These are phyloP conservation scores for Akanthomyces muscarius DNA, from an alignment of 2,329 filamentous ascomycete genomes.

Conservation along the genomic window DNA sequence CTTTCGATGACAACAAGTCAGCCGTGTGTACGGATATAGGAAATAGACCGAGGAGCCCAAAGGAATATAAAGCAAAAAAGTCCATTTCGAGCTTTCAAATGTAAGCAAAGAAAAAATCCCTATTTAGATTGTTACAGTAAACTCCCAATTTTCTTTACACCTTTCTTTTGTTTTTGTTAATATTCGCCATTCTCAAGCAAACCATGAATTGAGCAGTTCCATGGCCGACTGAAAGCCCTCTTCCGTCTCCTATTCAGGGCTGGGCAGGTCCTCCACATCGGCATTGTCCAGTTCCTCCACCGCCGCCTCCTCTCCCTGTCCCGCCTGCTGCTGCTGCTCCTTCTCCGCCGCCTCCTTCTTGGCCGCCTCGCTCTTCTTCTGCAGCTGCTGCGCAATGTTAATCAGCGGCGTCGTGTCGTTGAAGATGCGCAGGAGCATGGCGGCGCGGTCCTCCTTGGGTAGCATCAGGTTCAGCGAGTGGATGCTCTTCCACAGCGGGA, in stretches of 20 bases:
- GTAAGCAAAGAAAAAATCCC: background rate
- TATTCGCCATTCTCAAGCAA: slow-evolving; percentile 6
- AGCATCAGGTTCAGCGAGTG: slow-evolving; percentile 95
- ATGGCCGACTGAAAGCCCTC: background rate
- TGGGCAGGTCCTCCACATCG: slow-evolving; percentile 35
- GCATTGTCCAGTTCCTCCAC: slow-evolving; percentile 5
- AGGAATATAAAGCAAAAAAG: too few relatives aligned
- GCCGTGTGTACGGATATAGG: too few relatives aligned
- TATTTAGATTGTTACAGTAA: background rate
- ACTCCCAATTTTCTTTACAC: slow-evolving; percentile 11
- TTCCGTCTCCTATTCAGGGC: slow-evolving; percentile 29
- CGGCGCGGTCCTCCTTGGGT: slow-evolving; percentile 90
- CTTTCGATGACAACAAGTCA: too few relatives aligned
- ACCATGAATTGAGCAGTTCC: background rate
- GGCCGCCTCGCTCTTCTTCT: slow-evolving; percentile 23
- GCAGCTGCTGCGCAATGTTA: slow-evolving; percentile 50
- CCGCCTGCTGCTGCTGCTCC: slow-evolving; percentile 17
- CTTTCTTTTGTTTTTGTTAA: slow-evolving; percentile 13
- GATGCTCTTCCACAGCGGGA: slow-evolving; percentile 91
- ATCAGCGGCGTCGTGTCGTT: slow-evolving; percentile 84
- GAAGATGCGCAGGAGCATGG: slow-evolving; percentile 86
- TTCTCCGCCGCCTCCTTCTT: slow-evolving; percentile 22
- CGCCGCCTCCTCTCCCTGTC: slow-evolving; percentile 9
- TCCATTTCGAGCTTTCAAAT: background rate
- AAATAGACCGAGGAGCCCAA: too few relatives aligned